A percentile compares a stretch with the other conserved stretches of the same genome.
These are phyloP conservation scores for Phyllosticta citribraziliensis DNA, from an alignment of 2,329 filamentous ascomycete genomes.

Conservation along the genomic window DNA sequence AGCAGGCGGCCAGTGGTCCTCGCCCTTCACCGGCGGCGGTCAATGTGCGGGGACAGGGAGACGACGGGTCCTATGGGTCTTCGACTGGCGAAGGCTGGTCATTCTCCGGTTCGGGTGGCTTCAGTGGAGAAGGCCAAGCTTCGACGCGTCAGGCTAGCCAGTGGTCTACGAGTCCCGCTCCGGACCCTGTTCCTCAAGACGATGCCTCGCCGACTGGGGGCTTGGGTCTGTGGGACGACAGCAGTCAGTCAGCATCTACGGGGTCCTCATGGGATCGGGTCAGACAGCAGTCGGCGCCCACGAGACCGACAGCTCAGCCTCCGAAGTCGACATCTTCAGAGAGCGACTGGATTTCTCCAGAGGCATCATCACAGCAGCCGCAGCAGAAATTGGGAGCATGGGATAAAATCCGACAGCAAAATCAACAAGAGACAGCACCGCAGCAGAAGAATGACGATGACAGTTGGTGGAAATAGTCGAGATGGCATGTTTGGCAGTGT, in stretches of 20 bases:
- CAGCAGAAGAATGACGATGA: neutral
- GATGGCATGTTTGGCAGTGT: neutral
- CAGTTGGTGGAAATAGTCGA: neutral
- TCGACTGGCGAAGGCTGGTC: neutral
- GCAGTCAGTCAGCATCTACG: constrained; percentile 11
- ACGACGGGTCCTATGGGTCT: neutral
- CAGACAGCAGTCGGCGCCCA: constrained; percentile 21
- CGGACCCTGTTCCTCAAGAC: constrained; percentile 14
- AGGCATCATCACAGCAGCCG: neutral
- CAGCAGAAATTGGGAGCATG: neutral
- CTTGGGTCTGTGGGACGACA: constrained; percentile 22
- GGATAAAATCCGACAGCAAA: neutral
- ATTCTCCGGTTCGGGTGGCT: neutral
- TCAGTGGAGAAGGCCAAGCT: neutral
- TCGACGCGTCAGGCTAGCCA: neutral
- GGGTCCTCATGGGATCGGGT: constrained; percentile 38
- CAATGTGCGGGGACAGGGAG: neutral
- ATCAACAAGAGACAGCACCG: neutral
- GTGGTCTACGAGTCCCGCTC: neutral
- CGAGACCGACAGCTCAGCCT: neutral
- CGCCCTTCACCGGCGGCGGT: neutral
- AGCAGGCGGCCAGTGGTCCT: neutral
- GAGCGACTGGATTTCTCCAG: neutral
- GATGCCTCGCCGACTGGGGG: constrained; percentile 29
- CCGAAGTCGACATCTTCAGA: neutral